phyloP scores from a whole-genome alignment of 306 rosid genomes.

The Rubus parviflorus region DNA sequence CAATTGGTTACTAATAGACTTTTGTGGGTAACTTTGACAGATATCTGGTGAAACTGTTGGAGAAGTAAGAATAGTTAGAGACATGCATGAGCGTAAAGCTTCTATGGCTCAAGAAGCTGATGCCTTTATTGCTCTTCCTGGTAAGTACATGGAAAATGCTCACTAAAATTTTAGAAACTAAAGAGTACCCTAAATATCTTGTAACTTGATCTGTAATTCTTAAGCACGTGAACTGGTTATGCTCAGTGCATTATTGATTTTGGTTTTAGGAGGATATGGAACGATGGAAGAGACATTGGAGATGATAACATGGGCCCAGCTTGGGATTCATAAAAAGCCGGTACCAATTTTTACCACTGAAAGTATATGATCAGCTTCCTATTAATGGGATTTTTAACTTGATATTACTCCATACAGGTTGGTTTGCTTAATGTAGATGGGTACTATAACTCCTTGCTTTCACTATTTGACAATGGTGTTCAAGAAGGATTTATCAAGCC shows the following conservation, averaged over 20 bases:
- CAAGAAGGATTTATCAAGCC: constrained; percentile 92
- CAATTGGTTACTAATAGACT: constrained; percentile 18
- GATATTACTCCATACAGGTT: constrained; percentile 49
- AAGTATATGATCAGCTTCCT: constrained; percentile 9
- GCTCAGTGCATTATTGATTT: constrained; percentile 6
- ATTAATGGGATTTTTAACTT: constrained; percentile 21
- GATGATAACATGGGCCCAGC: constrained; percentile 97
- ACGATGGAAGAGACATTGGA: constrained; percentile 95
- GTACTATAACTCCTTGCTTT: constrained; percentile 83
- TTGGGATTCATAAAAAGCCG: constrained; percentile 90
- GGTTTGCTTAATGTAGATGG: constrained; percentile 95
- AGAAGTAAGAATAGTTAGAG: constrained; percentile 82
- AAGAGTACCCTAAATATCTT: background rate
- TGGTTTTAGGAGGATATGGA: constrained; percentile 84
- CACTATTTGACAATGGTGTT: constrained; percentile 90
- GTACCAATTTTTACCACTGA: constrained; percentile 34
- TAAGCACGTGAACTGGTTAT: background rate
- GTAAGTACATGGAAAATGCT: constrained; percentile 41
- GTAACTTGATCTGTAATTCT: background rate
- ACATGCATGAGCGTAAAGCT: constrained; percentile 99
- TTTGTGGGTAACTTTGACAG: constrained; percentile 46
- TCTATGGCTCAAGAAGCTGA: constrained; percentile 91
- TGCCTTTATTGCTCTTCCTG: constrained; percentile 96
- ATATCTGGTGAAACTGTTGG: constrained; percentile 91
- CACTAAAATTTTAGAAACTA: background rate